Evolutionary conservation across 768 basidiomycete species (phyloP).

Genomic region (Albatrellus ellisii): DNA sequence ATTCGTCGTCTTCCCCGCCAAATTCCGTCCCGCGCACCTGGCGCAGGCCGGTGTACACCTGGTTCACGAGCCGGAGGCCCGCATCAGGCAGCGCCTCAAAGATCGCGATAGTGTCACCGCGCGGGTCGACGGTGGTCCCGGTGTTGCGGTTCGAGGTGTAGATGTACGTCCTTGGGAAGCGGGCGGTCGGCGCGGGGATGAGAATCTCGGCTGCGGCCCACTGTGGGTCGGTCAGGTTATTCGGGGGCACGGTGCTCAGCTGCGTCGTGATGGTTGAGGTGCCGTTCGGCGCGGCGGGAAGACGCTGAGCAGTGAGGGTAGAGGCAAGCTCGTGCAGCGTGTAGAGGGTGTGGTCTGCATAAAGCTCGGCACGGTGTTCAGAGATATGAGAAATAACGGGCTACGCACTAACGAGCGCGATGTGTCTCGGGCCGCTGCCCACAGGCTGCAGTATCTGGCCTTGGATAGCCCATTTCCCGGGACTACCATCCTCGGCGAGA

Average conservation of each 20-base stretch:
- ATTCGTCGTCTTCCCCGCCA: conserved; percentile 33
- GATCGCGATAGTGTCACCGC: conserved; percentile 53
- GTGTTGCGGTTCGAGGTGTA: conserved; percentile 61
- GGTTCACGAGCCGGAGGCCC: conserved; percentile 29
- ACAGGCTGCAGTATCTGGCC: conserved; percentile 46
- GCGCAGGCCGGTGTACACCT: conserved; percentile 50
- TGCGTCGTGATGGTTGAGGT: conserved; percentile 37
- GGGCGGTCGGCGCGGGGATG: conserved; percentile 32
- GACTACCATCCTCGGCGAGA: conserved; percentile 28
- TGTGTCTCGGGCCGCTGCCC: conserved; percentile 55
- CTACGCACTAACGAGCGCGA: conserved; percentile 23
- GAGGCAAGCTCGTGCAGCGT: conserved; percentile 43
- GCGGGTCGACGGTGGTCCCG: conserved; percentile 29
- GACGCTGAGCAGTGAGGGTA: conserved; percentile 42
- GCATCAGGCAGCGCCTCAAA: conserved; percentile 32
- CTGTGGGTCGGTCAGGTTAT: conserved; percentile 24
- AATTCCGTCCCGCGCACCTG: conserved; percentile 59
- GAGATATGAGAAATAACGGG: background rate
- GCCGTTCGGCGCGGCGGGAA: conserved; percentile 37
- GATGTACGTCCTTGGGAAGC: conserved; percentile 40
- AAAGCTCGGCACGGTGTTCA: background rate
- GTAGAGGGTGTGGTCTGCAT: conserved; percentile 35
- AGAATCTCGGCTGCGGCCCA: conserved; percentile 52
- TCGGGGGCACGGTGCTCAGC: conserved; percentile 33
- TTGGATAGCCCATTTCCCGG: conserved; percentile 38